These are phyloP conservation scores for Exutisphaerella laricina DNA, from an alignment of 2,329 filamentous ascomycete genomes.

Conservation along the genomic window DNA sequence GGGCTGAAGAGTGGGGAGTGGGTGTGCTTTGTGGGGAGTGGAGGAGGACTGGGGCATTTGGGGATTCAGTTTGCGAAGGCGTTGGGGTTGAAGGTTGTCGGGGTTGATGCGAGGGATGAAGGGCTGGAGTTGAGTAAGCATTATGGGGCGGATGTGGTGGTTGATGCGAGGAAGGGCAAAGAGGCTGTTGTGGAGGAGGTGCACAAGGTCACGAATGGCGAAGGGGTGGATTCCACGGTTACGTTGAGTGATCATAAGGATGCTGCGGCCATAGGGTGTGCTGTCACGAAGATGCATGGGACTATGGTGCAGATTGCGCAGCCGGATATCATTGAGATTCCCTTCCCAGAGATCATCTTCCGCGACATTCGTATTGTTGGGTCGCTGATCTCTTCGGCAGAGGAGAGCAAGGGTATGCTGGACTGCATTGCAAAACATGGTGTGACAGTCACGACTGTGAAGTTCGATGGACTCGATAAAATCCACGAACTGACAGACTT, in stretches of 20 bases:
- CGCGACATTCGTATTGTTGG: conserved; percentile 50
- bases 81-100: conserved; percentile 48
- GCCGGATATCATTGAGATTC: conserved; percentile 36
- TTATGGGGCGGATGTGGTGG: conserved; percentile 47
- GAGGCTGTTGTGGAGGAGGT: conserved; percentile 46
- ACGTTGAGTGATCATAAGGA: conserved; percentile 49
- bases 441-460: conserved; percentile 47
- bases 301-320: conserved; percentile 56
- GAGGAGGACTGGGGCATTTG: conserved; percentile 51
- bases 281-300: conserved; percentile 56
- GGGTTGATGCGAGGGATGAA: conserved; percentile 51
- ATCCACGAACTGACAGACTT: conserved; percentile 46
- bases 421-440: conserved; percentile 34
- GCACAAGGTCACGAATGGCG: conserved; percentile 43
- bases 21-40: conserved; percentile 43
- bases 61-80: conserved; percentile 49
- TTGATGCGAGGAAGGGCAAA: conserved; percentile 49
- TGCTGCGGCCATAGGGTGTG: conserved; percentile 49
- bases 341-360: conserved; percentile 48
- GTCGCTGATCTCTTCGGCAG: conserved; percentile 30
- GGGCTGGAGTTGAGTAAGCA: conserved; percentile 45
- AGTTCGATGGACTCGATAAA: conserved; percentile 49
- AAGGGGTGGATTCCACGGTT: conserved; percentile 50
- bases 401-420: conserved; percentile 33
- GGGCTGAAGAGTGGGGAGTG: conserved; percentile 38